Evolutionary conservation across 2,329 filamentous ascomycete genomes (phyloP).

Genomic region (Scytalidium lignicola): DNA sequence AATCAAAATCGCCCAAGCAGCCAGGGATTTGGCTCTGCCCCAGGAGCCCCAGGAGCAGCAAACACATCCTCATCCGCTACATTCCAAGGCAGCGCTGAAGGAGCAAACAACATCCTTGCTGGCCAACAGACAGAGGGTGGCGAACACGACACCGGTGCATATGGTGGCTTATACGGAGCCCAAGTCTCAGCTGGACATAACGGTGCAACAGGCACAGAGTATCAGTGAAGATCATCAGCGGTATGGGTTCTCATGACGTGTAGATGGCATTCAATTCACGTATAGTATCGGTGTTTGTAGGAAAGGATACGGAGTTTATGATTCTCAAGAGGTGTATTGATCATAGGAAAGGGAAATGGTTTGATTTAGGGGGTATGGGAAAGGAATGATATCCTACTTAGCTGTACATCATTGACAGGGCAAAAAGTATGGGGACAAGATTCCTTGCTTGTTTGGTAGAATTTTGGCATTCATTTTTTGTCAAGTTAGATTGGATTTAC

Average conservation of each 20-base stretch:
- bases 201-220: slow-evolving; percentile 35
- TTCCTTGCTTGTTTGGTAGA: not conserved
- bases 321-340: not conserved
- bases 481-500: not conserved
- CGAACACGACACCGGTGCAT: slow-evolving; percentile 30
- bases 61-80: slow-evolving; percentile 23
- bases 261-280: not conserved
- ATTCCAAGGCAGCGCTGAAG: slow-evolving; percentile 25
- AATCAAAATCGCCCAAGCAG: slow-evolving; percentile 43
- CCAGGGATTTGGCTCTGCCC: slow-evolving; percentile 44
- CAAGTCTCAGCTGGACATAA: slow-evolving; percentile 53
- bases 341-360: not conserved
- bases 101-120: slow-evolving; percentile 28
- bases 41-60: slow-evolving; percentile 31
- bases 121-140: slow-evolving; percentile 24
- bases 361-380: not conserved
- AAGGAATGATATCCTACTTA: not conserved
- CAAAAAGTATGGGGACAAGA: not conserved
- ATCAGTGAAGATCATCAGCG: not conserved
- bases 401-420: not conserved
- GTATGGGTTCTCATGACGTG: not conserved
- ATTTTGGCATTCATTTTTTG: not conserved
- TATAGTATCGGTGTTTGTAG: not conserved
- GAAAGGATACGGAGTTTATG: not conserved
- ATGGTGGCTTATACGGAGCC: slow-evolving; percentile 38